Base-by-base conservation (phyloP, 768 basidiomycete species). In the Leccinellum luteum region DNA sequence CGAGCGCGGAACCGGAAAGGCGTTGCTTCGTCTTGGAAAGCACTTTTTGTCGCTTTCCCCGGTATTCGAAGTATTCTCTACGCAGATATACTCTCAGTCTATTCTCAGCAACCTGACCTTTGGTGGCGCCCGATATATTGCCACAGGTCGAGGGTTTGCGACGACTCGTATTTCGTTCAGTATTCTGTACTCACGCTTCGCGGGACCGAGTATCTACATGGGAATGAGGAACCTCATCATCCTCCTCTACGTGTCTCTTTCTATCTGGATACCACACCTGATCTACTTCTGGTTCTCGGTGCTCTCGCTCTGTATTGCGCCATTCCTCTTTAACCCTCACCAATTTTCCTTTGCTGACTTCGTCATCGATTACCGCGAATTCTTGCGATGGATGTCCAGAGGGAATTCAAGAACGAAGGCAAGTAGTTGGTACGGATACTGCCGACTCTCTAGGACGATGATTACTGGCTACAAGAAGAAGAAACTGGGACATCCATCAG, bases 401-500 rank as follows among this genome's bases (percentile, higher is more conserved):
- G 97, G 97, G 56, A 99, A 98, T 75, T 97, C 97, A 48, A 81
- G 94, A 66, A 89, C 92, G 15, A 96, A 98, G 70, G 90, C 92
- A 51, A 98, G 96, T 76, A 95, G 92, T 62, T 99, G 97, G 97
- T 96, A 98, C 72, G 97, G 97, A 2, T 99, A 98, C 75, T 99
- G 97, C 72, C 92, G 97, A 65, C 83, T 98, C 57, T 96, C 94
- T 35, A 79, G 97, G 61, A 99, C 97, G 9, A 90, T 92, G 85
- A 97, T 98, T 64, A 98, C 97, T 17, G 97, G 97, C 43, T 98
- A 94, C 81, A 98, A 98, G 85, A 92, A 97, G 81, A 99, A 98
- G 81, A 90, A 94, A 67, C 84, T 99, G 19, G 97, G 97, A 4
- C 90, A 96, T 66, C 97, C 97, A 7, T 97, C 95, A 0, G 97